A percentile compares a stretch with the other conserved stretches of the same genome.
Conservation (phyloP, 805 yeast species). For the Komagataella phaffii region DNA sequence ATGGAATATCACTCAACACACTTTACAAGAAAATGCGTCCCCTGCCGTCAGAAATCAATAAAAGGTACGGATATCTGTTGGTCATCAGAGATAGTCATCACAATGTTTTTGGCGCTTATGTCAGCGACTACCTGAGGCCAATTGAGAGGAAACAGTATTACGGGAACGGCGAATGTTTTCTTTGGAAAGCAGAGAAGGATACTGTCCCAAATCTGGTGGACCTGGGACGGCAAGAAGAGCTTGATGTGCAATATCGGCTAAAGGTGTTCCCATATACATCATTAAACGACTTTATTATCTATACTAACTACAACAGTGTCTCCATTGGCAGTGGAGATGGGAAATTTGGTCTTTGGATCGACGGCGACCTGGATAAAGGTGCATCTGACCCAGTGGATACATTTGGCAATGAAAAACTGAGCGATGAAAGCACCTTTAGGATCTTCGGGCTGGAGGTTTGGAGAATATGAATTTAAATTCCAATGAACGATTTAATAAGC, state of each 20-base stretch:
- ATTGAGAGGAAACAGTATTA: slow-evolving; percentile 63
- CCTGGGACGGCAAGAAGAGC: slow-evolving; percentile 2
- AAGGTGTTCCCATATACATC: slow-evolving; percentile 85
- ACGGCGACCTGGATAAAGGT: slow-evolving; percentile 59
- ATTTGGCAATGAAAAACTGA: slow-evolving; percentile 76
- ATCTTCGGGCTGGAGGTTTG: slow-evolving; percentile 76
- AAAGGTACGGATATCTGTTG: slow-evolving; percentile 53
- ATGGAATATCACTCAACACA: slow-evolving; percentile 79
- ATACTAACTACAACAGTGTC: slow-evolving; percentile 63
- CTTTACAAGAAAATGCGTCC: slow-evolving; percentile 48
- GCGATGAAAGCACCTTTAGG: slow-evolving; percentile 41
- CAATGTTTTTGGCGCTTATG: slow-evolving; percentile 64
- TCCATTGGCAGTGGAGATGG: slow-evolving; percentile 92
- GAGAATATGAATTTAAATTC: slow-evolving; percentile 24
- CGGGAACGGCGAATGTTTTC: slow-evolving; percentile 92
- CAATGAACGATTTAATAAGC: background rate
- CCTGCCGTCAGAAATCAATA: slow-evolving; percentile 13
- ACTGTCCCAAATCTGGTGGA: slow-evolving; percentile 15
- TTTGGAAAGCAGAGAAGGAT: slow-evolving; percentile 62
- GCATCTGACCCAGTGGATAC: slow-evolving; percentile 71
- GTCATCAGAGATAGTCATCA: slow-evolving; percentile 53
- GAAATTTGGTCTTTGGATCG: slow-evolving; percentile 84
- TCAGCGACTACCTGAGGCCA: slow-evolving; percentile 61
- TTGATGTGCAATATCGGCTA: slow-evolving; percentile 29
- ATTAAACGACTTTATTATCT: slow-evolving; percentile 70